A percentile compares a stretch with the other conserved stretches of the same genome.
Evolutionary conservation across 176 grass and related monocot genomes (phyloP).

Genomic region (Olyra latifolia): DNA sequence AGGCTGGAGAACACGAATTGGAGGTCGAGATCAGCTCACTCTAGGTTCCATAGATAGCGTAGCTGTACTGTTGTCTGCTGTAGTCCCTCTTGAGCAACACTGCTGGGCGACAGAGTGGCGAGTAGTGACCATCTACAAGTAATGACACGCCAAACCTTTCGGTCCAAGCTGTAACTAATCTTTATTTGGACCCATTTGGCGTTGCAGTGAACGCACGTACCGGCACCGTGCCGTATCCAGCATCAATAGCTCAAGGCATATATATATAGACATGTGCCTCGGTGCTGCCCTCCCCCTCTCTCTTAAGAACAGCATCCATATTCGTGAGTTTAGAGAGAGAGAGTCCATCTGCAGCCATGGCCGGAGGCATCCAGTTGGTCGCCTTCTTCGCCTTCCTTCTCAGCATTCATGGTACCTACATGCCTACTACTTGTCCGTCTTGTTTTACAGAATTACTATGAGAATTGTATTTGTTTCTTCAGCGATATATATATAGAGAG

Average conservation of each 20-base stretch:
- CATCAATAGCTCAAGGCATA: not conserved
- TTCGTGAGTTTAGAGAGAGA: not conserved
- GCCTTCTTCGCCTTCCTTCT: constrained; percentile 3
- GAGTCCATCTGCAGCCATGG: not conserved
- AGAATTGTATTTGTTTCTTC: not conserved
- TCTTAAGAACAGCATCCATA: not conserved
- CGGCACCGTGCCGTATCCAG: too few relatives aligned
- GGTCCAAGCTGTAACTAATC: not conserved
- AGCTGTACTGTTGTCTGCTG: too few relatives aligned
- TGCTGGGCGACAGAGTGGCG: not conserved
- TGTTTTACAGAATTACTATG: not conserved
- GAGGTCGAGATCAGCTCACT: too few relatives aligned
- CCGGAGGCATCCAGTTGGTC: not conserved
- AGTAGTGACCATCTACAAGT: not conserved
- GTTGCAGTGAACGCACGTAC: too few relatives aligned
- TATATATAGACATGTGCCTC: not conserved
- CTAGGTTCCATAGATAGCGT: too few relatives aligned
- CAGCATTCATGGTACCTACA: not conserved
- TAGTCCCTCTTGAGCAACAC: not conserved
- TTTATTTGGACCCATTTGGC: not conserved
- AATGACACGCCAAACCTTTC: not conserved
- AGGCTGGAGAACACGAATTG: too few relatives aligned
- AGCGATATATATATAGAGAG: too few relatives aligned
- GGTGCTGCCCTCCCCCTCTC: not conserved
- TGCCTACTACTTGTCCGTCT: not conserved